These are phyloP conservation scores for Macrolepiota fuliginosa DNA, from an alignment of 768 basidiomycete genomes.

Conservation along the genomic window DNA sequence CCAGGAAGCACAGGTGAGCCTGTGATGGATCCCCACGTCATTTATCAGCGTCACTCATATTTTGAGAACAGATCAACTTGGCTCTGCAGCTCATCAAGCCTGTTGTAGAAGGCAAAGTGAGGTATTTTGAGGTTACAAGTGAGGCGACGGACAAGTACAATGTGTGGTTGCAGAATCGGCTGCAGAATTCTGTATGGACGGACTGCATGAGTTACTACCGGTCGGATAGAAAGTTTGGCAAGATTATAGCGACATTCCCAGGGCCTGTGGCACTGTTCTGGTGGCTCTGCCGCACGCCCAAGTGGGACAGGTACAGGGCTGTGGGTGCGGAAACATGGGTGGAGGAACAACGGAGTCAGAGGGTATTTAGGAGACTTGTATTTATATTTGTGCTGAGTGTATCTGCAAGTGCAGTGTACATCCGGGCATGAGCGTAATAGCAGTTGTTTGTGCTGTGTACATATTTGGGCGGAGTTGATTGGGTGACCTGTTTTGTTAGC, in stretches of 20 bases:
- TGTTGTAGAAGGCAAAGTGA: conserved; percentile 43
- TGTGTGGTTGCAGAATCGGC: conserved; percentile 44
- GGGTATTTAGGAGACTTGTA: conserved; percentile 20
- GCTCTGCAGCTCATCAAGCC: conserved; percentile 51
- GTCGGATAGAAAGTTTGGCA: conserved; percentile 30
- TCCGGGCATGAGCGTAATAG: neutral
- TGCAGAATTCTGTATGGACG: conserved; percentile 49
- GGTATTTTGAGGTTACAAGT: conserved; percentile 47
- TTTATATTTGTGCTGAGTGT: conserved; percentile 11
- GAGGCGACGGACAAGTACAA: conserved; percentile 51
- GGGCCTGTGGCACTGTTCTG: conserved; percentile 50
- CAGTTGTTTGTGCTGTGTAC: conserved; percentile 10
- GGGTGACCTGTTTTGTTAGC: conserved; percentile 16
- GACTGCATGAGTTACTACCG: conserved; percentile 54
- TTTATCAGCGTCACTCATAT: conserved; percentile 5
- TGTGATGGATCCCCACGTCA: conserved; percentile 9
- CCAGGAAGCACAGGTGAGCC: conserved; percentile 50
- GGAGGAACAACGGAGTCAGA: conserved; percentile 22
- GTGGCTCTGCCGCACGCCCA: conserved; percentile 44
- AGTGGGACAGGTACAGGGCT: conserved; percentile 41
- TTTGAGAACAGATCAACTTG: conserved; percentile 40
- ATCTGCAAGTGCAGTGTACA: neutral
- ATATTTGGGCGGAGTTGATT: conserved; percentile 32
- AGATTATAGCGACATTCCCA: conserved; percentile 50
- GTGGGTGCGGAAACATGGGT: conserved; percentile 40